These are phyloP conservation scores for Neoarthrinium moseri DNA, from an alignment of 2,329 filamentous ascomycete genomes.

Conservation along the genomic window DNA sequence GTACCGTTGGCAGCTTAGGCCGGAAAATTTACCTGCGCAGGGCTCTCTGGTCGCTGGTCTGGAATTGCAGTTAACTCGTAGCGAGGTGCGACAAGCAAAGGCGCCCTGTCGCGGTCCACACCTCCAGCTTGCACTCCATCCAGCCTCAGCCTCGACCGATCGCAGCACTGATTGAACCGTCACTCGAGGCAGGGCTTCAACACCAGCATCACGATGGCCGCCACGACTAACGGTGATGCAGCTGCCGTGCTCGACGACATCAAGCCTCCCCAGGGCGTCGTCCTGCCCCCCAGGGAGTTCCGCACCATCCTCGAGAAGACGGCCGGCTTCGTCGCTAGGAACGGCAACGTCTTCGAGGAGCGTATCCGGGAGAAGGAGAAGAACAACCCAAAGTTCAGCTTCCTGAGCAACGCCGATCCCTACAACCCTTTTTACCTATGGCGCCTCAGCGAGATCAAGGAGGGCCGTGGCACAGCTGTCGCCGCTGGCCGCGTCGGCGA, in stretches of 20 bases:
- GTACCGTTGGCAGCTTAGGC: not conserved
- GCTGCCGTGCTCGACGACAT: slow-evolving; percentile 59
- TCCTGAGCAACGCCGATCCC: slow-evolving; percentile 75
- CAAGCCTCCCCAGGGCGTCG: slow-evolving; percentile 79
- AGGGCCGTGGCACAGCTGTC: slow-evolving; percentile 77
- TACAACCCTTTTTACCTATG: slow-evolving; percentile 90
- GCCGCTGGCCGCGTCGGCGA: slow-evolving; percentile 74
- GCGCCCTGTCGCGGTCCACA: slow-evolving; percentile 6
- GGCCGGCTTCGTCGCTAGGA: slow-evolving; percentile 80
- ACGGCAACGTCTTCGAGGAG: slow-evolving; percentile 71
- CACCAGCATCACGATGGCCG: slow-evolving; percentile 32
- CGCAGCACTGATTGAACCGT: not conserved
- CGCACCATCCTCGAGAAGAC: slow-evolving; percentile 86
- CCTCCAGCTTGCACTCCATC: not conserved
- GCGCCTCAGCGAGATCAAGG: slow-evolving; percentile 82
- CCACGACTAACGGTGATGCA: slow-evolving; percentile 51
- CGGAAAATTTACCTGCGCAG: slow-evolving; percentile 1
- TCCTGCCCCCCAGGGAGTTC: slow-evolving; percentile 87
- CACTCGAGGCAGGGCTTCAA: slow-evolving; percentile 16
- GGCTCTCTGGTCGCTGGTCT: not conserved
- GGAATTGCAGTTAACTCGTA: too few species aligned
- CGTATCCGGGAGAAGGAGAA: slow-evolving; percentile 83
- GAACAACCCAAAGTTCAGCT: slow-evolving; percentile 87
- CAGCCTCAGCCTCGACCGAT: too few species aligned
- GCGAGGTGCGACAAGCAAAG: too few species aligned